Base-by-base conservation (phyloP, 2,329 filamentous ascomycete species). In the Colletotrichum cuscutae region DNA sequence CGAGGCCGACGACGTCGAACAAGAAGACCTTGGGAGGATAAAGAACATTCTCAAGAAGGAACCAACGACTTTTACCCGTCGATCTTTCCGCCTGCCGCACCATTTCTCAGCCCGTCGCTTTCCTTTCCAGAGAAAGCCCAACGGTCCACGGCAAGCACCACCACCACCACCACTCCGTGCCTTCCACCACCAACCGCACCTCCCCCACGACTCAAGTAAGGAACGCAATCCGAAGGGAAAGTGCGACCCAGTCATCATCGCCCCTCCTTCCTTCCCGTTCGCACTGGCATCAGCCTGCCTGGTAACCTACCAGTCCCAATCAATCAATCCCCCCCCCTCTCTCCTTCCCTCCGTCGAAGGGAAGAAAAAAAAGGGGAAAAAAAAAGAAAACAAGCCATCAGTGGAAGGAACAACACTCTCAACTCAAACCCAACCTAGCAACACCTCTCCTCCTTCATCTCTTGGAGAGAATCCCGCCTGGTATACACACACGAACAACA, bases 181-280 rank as follows among this genome's bases (percentile, higher is more conserved):
- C 37, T 37, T 35, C 32, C 32, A 35, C 54, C 46, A 30, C 46
- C 42, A 28, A 28, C 52, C 52, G 52, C 52, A 24, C n/a, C 22
- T 24, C 62, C 62, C 26, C 32, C 52, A 46, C 62, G 52, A 46
- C 53, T 65, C 62, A 65, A 49, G 53, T 52, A 24, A 72, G 53
- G 35, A 72, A 53, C 58, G 65, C 59, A 72, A 68, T 65, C 68
- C 46, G 42, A 72, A 72, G 60, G 63, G 71, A 65, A 71, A 71
- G 71, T 61, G 52, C 60, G 61, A 65, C 54, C 61, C 49, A 53
- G 70, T 71, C 71, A 71, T 72, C 56, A 61, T 56, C 56, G 66
- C 71, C 66, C 60, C 66, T 70, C 65, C 32, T 35, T 65, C 56
- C 60, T 70, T 70, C 70, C 66, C 56, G 60, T 71, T 49, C 56